Evolutionary conservation across 2,329 filamentous ascomycete genomes (phyloP).

Genomic region (Akanthomyces lecanii): DNA sequence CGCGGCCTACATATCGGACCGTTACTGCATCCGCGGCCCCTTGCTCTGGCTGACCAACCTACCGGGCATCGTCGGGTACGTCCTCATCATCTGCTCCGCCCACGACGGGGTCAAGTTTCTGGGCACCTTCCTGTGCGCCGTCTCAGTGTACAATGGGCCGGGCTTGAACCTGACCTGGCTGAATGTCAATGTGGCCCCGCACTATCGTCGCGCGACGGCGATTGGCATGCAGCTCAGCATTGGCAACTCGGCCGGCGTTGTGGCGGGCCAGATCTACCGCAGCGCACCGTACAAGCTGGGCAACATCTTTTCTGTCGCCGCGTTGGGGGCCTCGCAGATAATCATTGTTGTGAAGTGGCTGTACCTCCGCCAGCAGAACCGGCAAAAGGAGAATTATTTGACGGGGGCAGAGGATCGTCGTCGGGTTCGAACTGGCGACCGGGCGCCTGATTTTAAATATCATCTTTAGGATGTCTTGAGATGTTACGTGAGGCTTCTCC

Average conservation of each 20-base stretch:
- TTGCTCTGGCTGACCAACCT: constrained; percentile 55
- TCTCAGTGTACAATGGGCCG: constrained; percentile 44
- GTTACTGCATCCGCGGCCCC: constrained; percentile 29
- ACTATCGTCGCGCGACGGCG: constrained; percentile 43
- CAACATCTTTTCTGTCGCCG: constrained; percentile 25
- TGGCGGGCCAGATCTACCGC: constrained; percentile 36
- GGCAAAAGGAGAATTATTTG: constrained; percentile 32
- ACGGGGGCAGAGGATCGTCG: constrained; percentile 40
- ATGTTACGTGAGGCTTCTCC: no score
- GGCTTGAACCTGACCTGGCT: constrained; percentile 47
- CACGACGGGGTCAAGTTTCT: constrained; percentile 47
- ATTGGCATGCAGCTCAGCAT: constrained; percentile 44
- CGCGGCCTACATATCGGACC: constrained; percentile 45
- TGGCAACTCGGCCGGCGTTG: constrained; percentile 43
- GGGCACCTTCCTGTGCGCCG: constrained; percentile 44
- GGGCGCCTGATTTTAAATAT: constrained; percentile 45
- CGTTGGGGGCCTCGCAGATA: constrained; percentile 29
- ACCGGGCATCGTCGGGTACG: constrained; percentile 46
- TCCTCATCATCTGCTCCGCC: constrained; percentile 44
- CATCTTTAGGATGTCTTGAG: constrained; percentile 26
- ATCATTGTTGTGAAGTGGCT: constrained; percentile 37
- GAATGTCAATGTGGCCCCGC: constrained; percentile 41
- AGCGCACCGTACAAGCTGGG: constrained; percentile 31
- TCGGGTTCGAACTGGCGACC: constrained; percentile 43
- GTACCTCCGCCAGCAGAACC: constrained; percentile 42